These are phyloP conservation scores for Colletotrichum australisinense DNA, from an alignment of 2,329 filamentous ascomycete genomes.

Conservation along the genomic window DNA sequence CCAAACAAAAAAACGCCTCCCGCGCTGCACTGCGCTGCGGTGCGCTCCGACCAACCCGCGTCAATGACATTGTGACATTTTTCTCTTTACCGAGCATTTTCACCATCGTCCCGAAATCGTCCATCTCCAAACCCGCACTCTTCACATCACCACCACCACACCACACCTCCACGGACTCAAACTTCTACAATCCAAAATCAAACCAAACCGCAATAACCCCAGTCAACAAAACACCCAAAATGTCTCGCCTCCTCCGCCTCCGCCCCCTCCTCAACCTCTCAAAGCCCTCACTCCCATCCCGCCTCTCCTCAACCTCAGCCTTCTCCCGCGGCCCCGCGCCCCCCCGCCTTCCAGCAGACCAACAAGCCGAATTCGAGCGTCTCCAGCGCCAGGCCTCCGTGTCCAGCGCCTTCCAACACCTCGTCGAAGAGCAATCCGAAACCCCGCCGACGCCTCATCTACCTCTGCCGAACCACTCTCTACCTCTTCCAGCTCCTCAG, in stretches of 20 bases:
- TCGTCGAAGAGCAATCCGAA: constrained; percentile 35
- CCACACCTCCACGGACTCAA: too few relatives aligned
- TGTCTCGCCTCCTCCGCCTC: constrained; percentile 41
- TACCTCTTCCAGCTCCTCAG: constrained; percentile 38
- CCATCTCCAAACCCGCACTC: not conserved
- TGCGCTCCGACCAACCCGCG: not conserved
- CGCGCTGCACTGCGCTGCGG: too few relatives aligned
- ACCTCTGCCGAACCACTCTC: constrained; percentile 32
- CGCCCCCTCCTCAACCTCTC: constrained; percentile 26
- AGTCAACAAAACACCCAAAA: constrained; percentile 11
- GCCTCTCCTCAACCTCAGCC: constrained; percentile 42
- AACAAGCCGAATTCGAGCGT: constrained; percentile 91
- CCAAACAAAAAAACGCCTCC: not conserved
- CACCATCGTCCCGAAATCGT: not conserved
- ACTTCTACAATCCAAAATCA: too few relatives aligned
- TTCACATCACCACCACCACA: not conserved
- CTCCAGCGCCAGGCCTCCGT: constrained; percentile 75
- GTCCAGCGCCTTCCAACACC: constrained; percentile 53
- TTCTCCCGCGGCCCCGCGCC: constrained; percentile 74
- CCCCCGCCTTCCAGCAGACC: constrained; percentile 85
- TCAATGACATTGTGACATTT: constrained; percentile 30
- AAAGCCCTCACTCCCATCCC: constrained; percentile 15
- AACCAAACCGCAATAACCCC: too few relatives aligned
- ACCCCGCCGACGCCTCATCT: constrained; percentile 38
- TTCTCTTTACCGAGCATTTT: constrained; percentile 5